Base-by-base conservation (phyloP, 306 rosid genomes). In the Vigna angularis region DNA sequence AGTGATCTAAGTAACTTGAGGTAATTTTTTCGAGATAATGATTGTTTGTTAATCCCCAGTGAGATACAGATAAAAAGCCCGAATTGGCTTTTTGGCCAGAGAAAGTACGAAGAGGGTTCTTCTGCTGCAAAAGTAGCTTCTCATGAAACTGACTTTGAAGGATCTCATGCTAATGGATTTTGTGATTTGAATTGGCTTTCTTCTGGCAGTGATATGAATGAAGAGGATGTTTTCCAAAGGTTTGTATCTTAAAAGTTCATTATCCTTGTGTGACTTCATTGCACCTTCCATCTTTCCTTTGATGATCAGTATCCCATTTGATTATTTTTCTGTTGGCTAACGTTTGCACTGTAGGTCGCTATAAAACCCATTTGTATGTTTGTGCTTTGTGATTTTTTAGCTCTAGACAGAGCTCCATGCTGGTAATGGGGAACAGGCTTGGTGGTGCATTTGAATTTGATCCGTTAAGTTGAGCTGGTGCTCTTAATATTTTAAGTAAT, bases 61-160 rank as follows among this genome's bases (percentile, higher is more conserved):
- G 97, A 92, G 87, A 95, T 94, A 87, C 98, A 94, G 86, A 90
- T 94, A 65, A 94, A 77, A 86, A 94, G 97, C 82, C 93, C 98
- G 28, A 92, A 90, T 87, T 90, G 98, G 97, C 91, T 92, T 68
- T 94, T 88, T 78, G 97, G 97, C 68, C 98, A 90, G 85, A 90
- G 97, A 77, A 94, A 91, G 86, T 81, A 86, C 38, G 95, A 86
- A 85, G 92, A 89, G 81, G 87, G 82, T 79, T 77, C 81, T 70
- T 59, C 93, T 57, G 83, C 86, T 71, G 79, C 87, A 77, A 89
- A 89, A 85, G 86, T 75, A 78, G 58, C 81, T 87, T 79, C 92
- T 71, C 86, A 51, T 73, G 97, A 88, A 85, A 63, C 71, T 71
- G 82, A 58, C 24, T 56, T 26, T 59, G 94, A 79, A 66, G 87